These are phyloP conservation scores for Pythium apleroticum DNA, from an alignment of 352 stramenopile genomes.

Conservation along the genomic window DNA sequence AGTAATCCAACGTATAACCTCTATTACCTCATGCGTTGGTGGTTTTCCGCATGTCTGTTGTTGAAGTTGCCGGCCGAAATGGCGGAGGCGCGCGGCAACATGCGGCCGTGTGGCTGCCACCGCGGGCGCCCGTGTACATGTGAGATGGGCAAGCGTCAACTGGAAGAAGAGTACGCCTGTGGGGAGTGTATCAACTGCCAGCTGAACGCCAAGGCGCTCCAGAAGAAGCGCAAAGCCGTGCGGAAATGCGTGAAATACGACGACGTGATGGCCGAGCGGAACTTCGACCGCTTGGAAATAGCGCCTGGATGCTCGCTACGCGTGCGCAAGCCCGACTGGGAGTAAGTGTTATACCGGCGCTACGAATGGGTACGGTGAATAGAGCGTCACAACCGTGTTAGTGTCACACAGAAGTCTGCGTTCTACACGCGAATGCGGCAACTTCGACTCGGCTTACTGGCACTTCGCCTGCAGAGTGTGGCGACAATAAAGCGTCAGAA, in stretches of 20 bases:
- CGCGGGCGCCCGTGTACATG: slow-evolving; percentile 57
- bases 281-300: slow-evolving; percentile 44
- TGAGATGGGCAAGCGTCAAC: slow-evolving; percentile 37
- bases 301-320: slow-evolving; percentile 42
- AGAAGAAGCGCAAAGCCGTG: slow-evolving; percentile 18
- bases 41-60: not conserved
- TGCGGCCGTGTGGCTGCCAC: slow-evolving; percentile 63
- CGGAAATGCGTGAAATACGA: slow-evolving; percentile 54
- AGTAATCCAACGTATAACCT: not conserved
- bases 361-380: not conserved
- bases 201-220: slow-evolving; percentile 39
- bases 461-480: slow-evolving; percentile 29
- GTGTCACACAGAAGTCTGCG: slow-evolving; percentile 39
- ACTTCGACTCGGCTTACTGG: slow-evolving; percentile 49
- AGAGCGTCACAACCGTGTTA: slow-evolving; percentile 8
- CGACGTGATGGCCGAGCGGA: slow-evolving; percentile 37
- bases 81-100: slow-evolving; percentile 39
- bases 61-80: slow-evolving; percentile 28
- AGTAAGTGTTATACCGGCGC: slow-evolving; percentile 30
- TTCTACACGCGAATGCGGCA: slow-evolving; percentile 64
- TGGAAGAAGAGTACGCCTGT: slow-evolving; percentile 32
- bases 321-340: slow-evolving; percentile 62
- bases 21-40: not conserved
- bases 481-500: slow-evolving; percentile 41
- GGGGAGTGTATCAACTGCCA: slow-evolving; percentile 61